Base-by-base conservation (phyloP, 176 grass and related monocot species). In the Oryza rufipogon region DNA sequence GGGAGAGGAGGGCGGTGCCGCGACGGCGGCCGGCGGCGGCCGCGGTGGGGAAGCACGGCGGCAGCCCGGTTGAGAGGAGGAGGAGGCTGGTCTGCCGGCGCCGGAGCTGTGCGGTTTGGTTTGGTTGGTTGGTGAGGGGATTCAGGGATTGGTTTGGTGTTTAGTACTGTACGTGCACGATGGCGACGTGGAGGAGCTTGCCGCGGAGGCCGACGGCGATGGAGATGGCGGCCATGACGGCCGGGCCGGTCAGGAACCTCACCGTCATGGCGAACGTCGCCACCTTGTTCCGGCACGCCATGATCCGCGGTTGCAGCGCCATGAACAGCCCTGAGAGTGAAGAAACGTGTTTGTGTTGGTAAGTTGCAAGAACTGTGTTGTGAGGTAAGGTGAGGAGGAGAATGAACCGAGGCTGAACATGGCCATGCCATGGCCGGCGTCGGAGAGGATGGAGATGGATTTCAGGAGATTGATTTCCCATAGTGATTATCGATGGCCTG, bases 391-490 rank as follows among this genome's bases (percentile, higher is more conserved):
- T 51, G 74, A 64, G 14, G 33, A 45, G 39, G 39, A 41, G 41
- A 45, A 75, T 91, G 83, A 65, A 99, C 96, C 93, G 10, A 99
- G 96, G 75, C 91, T 96, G 91, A 99, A 99, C 96, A 99, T 99
- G 75, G 96, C 93, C 96, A 99, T 99, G 86, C 96, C 96, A 28
- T 96, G 93, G 71, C 96, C 96, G 73, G 96, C 96, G 74, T 99
- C 91, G 52, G 96, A 99, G 77, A 99, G 83, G 88, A 99, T 99
- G 9, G 96, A 89, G 89, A 99, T 99, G 71, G 96, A 99, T 61
- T 84, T 76, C 38, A 92, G 70, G 76, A 99, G 38, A 39, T 39
- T 39, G 7, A 2, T 5, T 48, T 38, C 30, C 19, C 7, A 33
- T 36, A 3, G 39, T 78, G 30, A 71, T 34, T 32, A 4, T 52